phyloP scores from a whole-genome alignment of 2,329 filamentous ascomycete species.

The Paraphaeosphaeria minitans region DNA sequence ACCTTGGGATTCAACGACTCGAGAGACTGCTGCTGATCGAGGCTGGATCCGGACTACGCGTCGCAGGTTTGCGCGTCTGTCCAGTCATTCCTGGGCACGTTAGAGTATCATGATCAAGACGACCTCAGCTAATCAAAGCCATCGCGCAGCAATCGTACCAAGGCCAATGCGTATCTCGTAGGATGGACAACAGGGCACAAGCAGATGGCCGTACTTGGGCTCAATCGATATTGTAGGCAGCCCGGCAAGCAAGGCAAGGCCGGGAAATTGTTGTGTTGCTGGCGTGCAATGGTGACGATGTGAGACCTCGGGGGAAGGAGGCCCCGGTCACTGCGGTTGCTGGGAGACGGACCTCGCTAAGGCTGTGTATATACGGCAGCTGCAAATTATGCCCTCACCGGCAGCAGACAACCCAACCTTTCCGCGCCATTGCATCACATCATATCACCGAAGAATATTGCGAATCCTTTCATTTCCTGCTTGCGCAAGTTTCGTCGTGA shows the following conservation, averaged over 20 bases:
- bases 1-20: too few relatives aligned
- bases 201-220: conserved; percentile 35
- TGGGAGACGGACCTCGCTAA: conserved; percentile 5
- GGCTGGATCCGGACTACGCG: conserved; percentile 43
- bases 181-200: conserved; percentile 43
- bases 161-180: conserved; percentile 42
- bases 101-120: neutral
- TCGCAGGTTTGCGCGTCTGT: conserved; percentile 47
- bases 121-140: conserved; percentile 32
- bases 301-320: neutral
- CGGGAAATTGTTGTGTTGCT: neutral
- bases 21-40: conserved; percentile 10
- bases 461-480: conserved; percentile 1
- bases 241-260: neutral
- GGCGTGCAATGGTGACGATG: neutral
- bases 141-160: conserved; percentile 48
- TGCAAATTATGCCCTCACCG: neutral
- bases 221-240: neutral
- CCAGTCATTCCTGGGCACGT: conserved; percentile 48
- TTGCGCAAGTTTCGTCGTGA: conserved; percentile 6
- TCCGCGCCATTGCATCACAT: neutral
- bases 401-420: neutral
- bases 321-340: conserved; percentile 2
- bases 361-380: conserved; percentile 2
- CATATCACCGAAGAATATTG: neutral